Percentiles rank a stretch among this genome's conserved stretches.
Conservation (phyloP, 208 protist species). For the Trypanosoma avium region DNA sequence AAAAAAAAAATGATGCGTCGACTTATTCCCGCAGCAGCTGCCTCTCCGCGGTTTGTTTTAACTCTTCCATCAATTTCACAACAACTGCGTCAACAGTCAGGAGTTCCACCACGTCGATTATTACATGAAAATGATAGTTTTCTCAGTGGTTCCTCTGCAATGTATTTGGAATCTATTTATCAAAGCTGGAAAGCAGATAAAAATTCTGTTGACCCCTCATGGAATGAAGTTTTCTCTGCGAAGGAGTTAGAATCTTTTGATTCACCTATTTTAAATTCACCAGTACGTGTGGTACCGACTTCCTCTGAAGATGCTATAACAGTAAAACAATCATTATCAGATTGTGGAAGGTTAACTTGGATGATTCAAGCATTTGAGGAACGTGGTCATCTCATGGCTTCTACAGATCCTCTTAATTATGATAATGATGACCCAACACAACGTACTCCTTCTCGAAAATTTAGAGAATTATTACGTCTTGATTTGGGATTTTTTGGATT, state of each 20-base stretch:
- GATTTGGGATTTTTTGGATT: conserved; percentile 88
- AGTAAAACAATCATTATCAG: conserved; percentile 72
- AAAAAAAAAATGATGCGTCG: conserved; percentile 63
- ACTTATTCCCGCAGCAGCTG: conserved; percentile 15
- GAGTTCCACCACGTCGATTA: conserved; percentile 47
- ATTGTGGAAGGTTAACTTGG: conserved; percentile 77
- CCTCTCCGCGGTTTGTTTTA: neutral
- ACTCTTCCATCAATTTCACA: conserved; percentile 1
- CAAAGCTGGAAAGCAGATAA: conserved; percentile 78
- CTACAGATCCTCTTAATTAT: conserved; percentile 83
- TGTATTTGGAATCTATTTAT: conserved; percentile 87
- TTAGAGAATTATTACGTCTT: conserved; percentile 60
- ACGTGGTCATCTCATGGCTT: conserved; percentile 76
- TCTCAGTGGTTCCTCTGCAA: conserved; percentile 69
- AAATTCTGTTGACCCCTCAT: conserved; percentile 73
- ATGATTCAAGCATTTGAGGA: conserved; percentile 92
- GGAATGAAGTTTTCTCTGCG: conserved; percentile 61
- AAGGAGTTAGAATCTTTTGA: conserved; percentile 46
- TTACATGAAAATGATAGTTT: conserved; percentile 86
- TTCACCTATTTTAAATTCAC: conserved; percentile 47
- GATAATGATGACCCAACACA: conserved; percentile 49
- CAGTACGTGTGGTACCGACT: conserved; percentile 68
- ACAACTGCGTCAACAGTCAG: conserved; percentile 15
- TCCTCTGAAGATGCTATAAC: conserved; percentile 30
- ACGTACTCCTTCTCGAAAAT: conserved; percentile 54